phyloP scores from a whole-genome alignment of 2,329 filamentous ascomycete genomes.

The Pleurostoma richardsiae region DNA sequence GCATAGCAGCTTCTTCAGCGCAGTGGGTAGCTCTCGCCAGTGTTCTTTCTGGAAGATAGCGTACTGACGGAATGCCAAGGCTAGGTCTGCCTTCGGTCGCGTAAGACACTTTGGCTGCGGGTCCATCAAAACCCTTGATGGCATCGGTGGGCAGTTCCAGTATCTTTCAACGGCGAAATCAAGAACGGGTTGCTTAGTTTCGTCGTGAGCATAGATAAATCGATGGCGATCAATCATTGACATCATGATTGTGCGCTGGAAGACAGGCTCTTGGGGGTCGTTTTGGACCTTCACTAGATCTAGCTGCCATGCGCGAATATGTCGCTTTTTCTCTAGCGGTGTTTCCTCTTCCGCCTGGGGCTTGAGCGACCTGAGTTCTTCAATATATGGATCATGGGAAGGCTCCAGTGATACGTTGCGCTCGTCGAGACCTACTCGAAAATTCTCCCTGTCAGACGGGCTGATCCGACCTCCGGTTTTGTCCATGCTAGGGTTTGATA shows the following conservation, averaged over 20 bases:
- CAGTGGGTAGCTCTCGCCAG: background rate
- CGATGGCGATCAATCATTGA: slow-evolving; percentile 5
- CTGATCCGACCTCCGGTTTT: background rate
- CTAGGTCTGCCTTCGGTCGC: slow-evolving; percentile 1
- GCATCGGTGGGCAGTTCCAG: slow-evolving; percentile 1
- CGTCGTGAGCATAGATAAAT: slow-evolving; percentile 1
- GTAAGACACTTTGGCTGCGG: background rate
- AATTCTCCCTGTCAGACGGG: background rate
- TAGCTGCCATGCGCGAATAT: slow-evolving; percentile 1
- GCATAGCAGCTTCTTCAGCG: background rate
- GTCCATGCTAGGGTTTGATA: background rate
- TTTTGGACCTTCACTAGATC: background rate
- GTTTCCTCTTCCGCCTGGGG: background rate
- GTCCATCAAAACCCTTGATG: background rate
- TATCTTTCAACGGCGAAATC: slow-evolving; percentile 4
- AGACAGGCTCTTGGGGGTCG: background rate
- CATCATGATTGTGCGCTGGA: slow-evolving; percentile 3
- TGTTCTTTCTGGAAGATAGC: background rate
- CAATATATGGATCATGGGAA: background rate
- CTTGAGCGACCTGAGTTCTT: background rate
- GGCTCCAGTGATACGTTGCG: background rate
- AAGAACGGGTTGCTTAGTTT: background rate
- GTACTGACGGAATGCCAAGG: background rate
- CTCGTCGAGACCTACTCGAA: background rate
- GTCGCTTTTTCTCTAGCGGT: background rate